Base-by-base conservation (phyloP, 768 basidiomycete genomes). In the Russula griseocarnosa region DNA sequence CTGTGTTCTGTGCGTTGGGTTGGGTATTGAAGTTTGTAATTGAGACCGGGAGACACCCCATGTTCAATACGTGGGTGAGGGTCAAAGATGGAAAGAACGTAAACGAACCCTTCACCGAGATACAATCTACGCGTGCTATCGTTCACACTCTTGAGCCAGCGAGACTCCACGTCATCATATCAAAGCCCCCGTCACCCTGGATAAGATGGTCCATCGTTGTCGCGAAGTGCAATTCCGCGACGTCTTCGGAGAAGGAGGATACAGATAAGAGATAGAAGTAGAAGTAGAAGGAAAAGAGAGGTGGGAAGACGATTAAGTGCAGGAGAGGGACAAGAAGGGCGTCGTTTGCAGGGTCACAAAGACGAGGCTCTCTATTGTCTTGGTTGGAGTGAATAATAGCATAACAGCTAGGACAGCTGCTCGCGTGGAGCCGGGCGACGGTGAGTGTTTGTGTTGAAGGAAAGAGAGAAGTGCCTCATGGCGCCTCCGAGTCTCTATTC, bases 1-100 rank as follows among this genome's bases (percentile, higher is more conserved):
- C 97, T 57, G 96, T 95, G 26, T 95, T 92, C 50, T 89, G 81
- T n/a, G 97, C 98, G 73, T 96, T 94, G 36, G 97, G 95, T 5
- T n/a, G 91, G 92, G 75, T 95, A 95, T 73, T 91, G 88, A 26
- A 86, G 66, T 72, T 94, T 91, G 73, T 86, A 88, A 57, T 91
- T 92, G 94, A 73, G 38, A 52, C n/a, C 20, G 55, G 47, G 49
- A 56, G 36, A 34, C 57, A 22, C 66, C 60, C 55, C 55, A 44
- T 26, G 47, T 3, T 61, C 46, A 44, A 38, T 47, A 24, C 55
- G 44, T 54, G 61, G 53, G 60, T 55, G 9, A 56, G 42, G 46
- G 44, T 7, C 32, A 62, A 55, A 20, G 42, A 1, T 49, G 61
- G n/a, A 59, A 14, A 49, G 28, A 40, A n/a, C 16, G 16, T 5